Evolutionary conservation across 805 yeast species (phyloP), one percentile per base, ranked within the genome.

Genomic region (Ogataea siamensis): DNA sequence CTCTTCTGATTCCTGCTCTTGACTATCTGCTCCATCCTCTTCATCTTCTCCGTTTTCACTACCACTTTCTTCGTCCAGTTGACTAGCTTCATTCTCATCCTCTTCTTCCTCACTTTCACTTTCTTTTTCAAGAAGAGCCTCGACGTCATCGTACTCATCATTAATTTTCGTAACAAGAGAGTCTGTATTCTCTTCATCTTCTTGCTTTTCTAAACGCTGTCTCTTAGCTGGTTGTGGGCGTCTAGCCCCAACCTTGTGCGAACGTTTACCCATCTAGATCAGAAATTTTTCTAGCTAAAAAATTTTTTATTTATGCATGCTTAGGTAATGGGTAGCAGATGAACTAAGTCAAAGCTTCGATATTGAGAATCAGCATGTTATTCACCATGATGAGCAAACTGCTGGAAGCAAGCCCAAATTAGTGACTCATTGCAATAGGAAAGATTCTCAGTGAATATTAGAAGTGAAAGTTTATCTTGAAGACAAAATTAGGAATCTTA

Each of bases 121-220:
- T 18, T 32, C 37, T 17, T 28, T 42, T 26, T 47, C 50, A 38
- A 77, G 62, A 38, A 77, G 62, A 17, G 63, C 70, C 2, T 80
- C 76, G 32, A 77, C 78, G 46, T 76, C 83, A 46, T 70, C 76
- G 47, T 68, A 77, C 40, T 77, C 78, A 5, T 68, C 69, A 58
- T 78, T 81, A 21, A 76, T 58, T 49, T 74, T 75, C 33, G 72
- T 71, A n/a, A 76, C 74, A 38, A 70, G 56, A 45, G 67, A 58
- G 39, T 71, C 75, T 29, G 66, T 70, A 20, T 55, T 57, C 15
- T 54, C 64, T 13, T 36, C 44, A 18, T 39, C 46, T 13, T 32
- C 40, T 9, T 30, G 37, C 21, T 32, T 28, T 23, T 40, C 34
- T 17, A 41, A 17, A 27, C 39, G 42, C 28, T 42, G 51, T 34